Base-by-base conservation (phyloP, 345 rosid species). In the Aquilaria sinensis region DNA sequence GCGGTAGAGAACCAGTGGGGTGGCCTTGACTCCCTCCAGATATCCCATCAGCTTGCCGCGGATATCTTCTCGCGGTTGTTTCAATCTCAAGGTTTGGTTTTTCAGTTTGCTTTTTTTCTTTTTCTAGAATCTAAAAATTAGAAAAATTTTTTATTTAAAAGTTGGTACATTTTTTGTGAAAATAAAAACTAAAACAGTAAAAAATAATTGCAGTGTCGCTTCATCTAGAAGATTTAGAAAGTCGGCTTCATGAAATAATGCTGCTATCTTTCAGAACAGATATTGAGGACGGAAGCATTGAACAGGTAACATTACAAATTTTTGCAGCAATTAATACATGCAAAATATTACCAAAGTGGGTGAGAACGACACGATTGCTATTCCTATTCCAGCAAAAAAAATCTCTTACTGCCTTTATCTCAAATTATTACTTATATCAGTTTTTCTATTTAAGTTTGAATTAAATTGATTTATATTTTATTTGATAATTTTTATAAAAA, bases 241-340 rank as follows among this genome's bases (percentile, higher is more conserved):
- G 65, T 63, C 73, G 86, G 63, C 79, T 91, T 34, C 84, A 91
- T 60, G 94, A 91, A 76, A 77, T 74, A 67, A 66, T 88, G 85
- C 72, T 91, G 48, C 81, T 91, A 30, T 75, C 82, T 62, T 86
- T 91, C 77, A 88, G 86, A 67, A 84, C 97, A 52, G 91, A 91
- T 70, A 77, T 91, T 6, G 97, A 91, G 68, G 93, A 91, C 71
- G 97, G 93, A 57, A 91, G 93, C 86, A 86, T 88, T 63, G 93
- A 88, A 63, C 83, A 88, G 82, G 96, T 82, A 60, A 23, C 23
- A 23, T 23, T 23, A 23, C 23, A 23, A 23, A 23, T 23, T 23
- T 23, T 23, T 23, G 23, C 23, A 23, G 23, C 23, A 23, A 23
- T 23, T 23, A 23, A 23, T 23, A 23, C 23, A 23, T 23, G 23